Base-by-base conservation (phyloP, 352 stramenopile species). In the Phytophthora pluvialis region DNA sequence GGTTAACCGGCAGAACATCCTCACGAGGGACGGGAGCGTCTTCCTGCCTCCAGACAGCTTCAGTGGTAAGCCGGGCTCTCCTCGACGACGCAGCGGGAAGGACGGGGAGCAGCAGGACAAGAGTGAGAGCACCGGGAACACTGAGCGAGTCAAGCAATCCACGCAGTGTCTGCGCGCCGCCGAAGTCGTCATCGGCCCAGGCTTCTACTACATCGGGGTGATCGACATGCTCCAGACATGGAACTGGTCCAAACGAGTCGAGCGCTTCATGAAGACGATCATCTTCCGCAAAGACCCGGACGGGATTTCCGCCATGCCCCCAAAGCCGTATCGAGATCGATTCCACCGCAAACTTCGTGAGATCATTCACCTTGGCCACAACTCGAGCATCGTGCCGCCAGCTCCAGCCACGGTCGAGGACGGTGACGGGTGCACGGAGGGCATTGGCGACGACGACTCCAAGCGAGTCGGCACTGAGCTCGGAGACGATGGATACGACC, bases 211-310 rank as follows among this genome's bases (percentile, higher is more conserved):
- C 74, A 89, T 96, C 26, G 88, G 88, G 2, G 46, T 96, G 12
- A 95, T 96, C 59, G 88, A 96, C 56, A 95, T 96, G 38, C 38
- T 96, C 45, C 88, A 96, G 67, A 89, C 79, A 21, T 96, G 85
- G 83, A 95, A 72, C 18, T 66, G 74, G 51, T 60, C 72, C 1
- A 96, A 96, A 53, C 70, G 82, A 11, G 35, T 93, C 6, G 88
- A 96, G 61, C 72, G 83, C 9, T 92, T 94, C 28, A 39, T 93
- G 36, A 95, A 95, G 59, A 81, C 73, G 2, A 49, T 83, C 13
- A 42, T 96, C 0, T 55, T 93, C 31, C 72, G 75, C 9, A 89
- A 90, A 56, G 84, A 94, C 64, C 63, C 73, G 5, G 68, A 83
- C 31, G 88, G 88, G n/a, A 87, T 96, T 56, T 93, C 83, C 9